phyloP scores from a whole-genome alignment of 306 rosid genomes.

The Prosopis cineraria region DNA sequence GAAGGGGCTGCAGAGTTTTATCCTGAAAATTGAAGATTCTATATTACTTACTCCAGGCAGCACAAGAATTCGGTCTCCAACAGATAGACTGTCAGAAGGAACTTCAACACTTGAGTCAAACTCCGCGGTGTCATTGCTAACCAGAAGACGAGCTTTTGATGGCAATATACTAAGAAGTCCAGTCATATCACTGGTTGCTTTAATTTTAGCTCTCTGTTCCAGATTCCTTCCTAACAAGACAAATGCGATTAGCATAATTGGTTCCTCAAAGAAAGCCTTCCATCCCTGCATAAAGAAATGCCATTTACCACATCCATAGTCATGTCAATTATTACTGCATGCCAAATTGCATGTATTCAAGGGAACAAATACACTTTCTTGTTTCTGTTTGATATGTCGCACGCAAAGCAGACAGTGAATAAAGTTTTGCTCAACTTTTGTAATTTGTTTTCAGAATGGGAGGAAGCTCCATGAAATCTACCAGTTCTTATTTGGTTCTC shows the following conservation, averaged over 20 bases:
- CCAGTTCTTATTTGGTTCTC: not conserved
- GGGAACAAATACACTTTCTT: constrained; percentile 10
- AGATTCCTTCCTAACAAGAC: constrained; percentile 96
- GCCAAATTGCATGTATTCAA: constrained; percentile 32
- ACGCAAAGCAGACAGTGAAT: not conserved
- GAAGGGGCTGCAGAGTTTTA: constrained; percentile 23
- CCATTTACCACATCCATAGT: constrained; percentile 33
- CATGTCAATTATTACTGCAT: constrained; percentile 12
- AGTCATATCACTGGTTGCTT: constrained; percentile 98
- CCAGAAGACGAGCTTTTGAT: constrained; percentile 90
- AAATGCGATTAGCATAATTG: constrained; percentile 96
- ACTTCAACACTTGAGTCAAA: constrained; percentile 73
- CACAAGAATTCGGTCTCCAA: constrained; percentile 84
- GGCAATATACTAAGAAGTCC: constrained; percentile 91
- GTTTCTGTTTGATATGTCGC: not conserved
- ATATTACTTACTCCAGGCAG: constrained; percentile 85
- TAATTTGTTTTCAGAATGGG: constrained; percentile 1
- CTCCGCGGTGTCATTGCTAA: constrained; percentile 52
- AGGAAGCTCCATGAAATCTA: not conserved
- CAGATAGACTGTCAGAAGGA: constrained; percentile 81
- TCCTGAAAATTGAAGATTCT: constrained; percentile 24
- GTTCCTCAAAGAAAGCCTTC: constrained; percentile 98
- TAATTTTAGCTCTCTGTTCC: constrained; percentile 95
- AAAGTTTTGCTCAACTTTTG: not conserved
- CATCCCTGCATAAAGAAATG: constrained; percentile 74